Evolutionary conservation across 2,329 filamentous ascomycete species (phyloP), one percentile per base, ranked within the genome.

Genomic region (Ceratocystis cacaofunesta): DNA sequence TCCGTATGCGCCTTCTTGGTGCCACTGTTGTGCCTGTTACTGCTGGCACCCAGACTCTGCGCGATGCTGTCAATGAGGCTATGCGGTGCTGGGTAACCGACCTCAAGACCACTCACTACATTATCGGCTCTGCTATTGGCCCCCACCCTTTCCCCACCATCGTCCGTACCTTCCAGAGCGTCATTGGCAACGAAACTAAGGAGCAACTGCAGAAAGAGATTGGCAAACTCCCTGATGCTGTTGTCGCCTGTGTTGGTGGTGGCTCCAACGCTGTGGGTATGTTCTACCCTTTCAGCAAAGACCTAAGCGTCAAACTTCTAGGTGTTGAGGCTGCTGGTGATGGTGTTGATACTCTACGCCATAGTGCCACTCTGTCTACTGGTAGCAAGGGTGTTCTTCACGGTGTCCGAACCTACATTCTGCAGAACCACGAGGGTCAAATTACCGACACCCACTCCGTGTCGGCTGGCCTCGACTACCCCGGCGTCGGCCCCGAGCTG

Each of bases 141-240:
- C 94, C 94, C 61, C 94, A 99, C 75, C 94, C 94, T 10, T 97
- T 96, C 86, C 94, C 94, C 0, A 95, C 90, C 63, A 97, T 97
- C 69, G 94, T 97, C 63, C 87, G 94, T 68, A 96, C 92, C 0
- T 96, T 99, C 85, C 94, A 97, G 78, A 94, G 88, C 4, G 88
- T 99, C 68, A 99, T 99, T 70, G 94, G 94, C 65, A 84, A 88
- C 70, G 94, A 99, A 80, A 96, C 94, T 57, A 96, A 94, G 79
- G 78, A 86, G 71, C 92, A 97, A 78, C 92, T 99, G 87, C 79
- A 85, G 68, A 85, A 87, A 73, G 85, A 89, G 75, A 85, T 87
- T 61, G 90, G 90, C 70, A 92, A 94, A 77, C 85, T 99, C 1
- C 94, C 94, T 3, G 94, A 99, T 71, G 94, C 92, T 0, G 92